These are phyloP conservation scores for Phytophthora pini DNA, from an alignment of 352 stramenopile genomes.

Conservation along the genomic window DNA sequence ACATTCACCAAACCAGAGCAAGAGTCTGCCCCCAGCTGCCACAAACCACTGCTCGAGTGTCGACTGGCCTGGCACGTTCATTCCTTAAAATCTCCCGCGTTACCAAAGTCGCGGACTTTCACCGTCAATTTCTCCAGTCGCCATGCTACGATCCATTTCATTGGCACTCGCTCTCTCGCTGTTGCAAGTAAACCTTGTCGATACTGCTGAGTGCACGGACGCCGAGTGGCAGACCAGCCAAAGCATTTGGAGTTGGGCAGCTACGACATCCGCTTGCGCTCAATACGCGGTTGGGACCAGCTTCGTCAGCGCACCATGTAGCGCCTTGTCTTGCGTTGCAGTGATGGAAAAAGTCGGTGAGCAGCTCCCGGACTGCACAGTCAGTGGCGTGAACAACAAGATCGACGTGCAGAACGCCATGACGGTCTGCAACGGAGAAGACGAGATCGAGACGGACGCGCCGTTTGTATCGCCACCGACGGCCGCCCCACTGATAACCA, in stretches of 20 bases:
- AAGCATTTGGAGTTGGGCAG: conserved; percentile 18
- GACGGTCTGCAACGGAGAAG: conserved; percentile 19
- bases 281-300: conserved; percentile 17
- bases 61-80: conserved; percentile 1
- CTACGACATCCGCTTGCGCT: conserved; percentile 21
- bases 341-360: conserved; percentile 30
- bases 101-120: not conserved
- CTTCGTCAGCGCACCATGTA: conserved; percentile 25
- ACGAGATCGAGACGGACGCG: conserved; percentile 9
- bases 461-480: conserved; percentile 6
- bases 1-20: no score
- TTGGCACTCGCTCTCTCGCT: not conserved
- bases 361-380: conserved; percentile 21
- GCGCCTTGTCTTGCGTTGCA: conserved; percentile 12
- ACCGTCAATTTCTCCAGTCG: not conserved
- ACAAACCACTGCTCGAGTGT: not conserved
- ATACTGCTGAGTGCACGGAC: conserved; percentile 23
- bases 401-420: conserved; percentile 29
- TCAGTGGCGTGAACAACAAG: conserved; percentile 28
- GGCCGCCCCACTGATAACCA: conserved; percentile 6
- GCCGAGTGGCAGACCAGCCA: conserved; percentile 20
- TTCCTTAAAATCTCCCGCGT: conserved; percentile 1
- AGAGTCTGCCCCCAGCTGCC: conserved; percentile 1
- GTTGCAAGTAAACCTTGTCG: not conserved
- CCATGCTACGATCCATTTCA: not conserved